phyloP scores from a whole-genome alignment of 257 asterid species.

The Eustoma russellianum region DNA sequence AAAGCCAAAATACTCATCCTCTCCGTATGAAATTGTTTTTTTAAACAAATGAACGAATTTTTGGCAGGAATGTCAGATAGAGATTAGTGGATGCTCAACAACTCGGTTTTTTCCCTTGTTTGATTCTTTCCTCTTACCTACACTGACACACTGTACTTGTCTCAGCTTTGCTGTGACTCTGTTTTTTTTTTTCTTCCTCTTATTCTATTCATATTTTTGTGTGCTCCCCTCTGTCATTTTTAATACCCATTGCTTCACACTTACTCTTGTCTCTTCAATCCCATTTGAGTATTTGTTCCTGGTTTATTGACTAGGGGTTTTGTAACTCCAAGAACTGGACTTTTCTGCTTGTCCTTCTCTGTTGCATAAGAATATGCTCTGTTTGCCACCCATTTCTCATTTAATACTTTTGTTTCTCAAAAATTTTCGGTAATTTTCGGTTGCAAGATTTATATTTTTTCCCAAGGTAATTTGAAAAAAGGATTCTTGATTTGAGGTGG shows the following conservation, averaged over 20 bases:
- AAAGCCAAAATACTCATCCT: constrained; percentile 4
- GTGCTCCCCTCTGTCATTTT: constrained; percentile 16
- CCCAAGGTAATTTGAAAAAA: constrained; percentile 20
- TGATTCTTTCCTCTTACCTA: neutral
- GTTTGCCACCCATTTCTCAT: constrained; percentile 17
- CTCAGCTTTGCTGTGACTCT: constrained; percentile 17
- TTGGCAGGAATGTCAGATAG: constrained; percentile 29
- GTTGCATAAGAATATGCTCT: constrained; percentile 34
- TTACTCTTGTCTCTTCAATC: constrained; percentile 41
- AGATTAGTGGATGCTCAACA: constrained; percentile 31
- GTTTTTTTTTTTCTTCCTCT: constrained; percentile 9
- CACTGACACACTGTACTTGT: constrained; percentile 8
- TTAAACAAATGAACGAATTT: constrained; percentile 9
- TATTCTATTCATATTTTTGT: constrained; percentile 18
- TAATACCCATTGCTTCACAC: constrained; percentile 35
- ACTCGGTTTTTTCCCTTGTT: constrained; percentile 14
- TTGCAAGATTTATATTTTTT: constrained; percentile 7
- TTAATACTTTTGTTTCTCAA: constrained; percentile 12
- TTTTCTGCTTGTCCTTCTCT: constrained; percentile 49
- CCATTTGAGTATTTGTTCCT: constrained; percentile 25
- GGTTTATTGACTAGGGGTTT: constrained; percentile 28
- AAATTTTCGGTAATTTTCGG: too few species aligned
- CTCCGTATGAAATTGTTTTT: constrained; percentile 4
- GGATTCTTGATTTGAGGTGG: constrained; percentile 38
- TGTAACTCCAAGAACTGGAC: constrained; percentile 42